Percentiles rank a stretch among this genome's conserved stretches.
Conservation (phyloP, 305 asterid species). For the Rubia peregrina region DNA sequence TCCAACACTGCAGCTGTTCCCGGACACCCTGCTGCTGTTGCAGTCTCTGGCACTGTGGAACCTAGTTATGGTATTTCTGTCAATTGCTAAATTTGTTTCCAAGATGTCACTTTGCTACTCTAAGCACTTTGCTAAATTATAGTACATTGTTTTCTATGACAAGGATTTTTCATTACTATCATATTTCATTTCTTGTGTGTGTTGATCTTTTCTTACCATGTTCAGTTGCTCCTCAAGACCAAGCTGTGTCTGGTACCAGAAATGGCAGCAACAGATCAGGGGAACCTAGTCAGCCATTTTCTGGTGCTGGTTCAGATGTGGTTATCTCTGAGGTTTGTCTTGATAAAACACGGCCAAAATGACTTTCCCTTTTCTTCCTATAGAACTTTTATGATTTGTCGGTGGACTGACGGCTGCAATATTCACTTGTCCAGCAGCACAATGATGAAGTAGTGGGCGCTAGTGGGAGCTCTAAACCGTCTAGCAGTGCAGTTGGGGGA, state of each 20-base stretch:
- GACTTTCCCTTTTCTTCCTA: slow-evolving; percentile 1
- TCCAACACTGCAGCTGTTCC: slow-evolving; percentile 34
- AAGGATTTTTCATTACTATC: neutral
- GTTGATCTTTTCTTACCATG: neutral
- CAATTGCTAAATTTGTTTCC: slow-evolving; percentile 30
- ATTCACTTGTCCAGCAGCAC: slow-evolving; percentile 20
- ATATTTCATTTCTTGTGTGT: neutral
- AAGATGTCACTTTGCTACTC: no score
- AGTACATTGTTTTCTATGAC: neutral
- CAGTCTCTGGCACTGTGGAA: slow-evolving; percentile 35
- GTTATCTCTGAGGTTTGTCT: slow-evolving; percentile 33
- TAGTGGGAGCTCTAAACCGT: slow-evolving; percentile 19
- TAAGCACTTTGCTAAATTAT: neutral
- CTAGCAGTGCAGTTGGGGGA: slow-evolving; percentile 27
- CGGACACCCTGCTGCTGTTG: slow-evolving; percentile 30
- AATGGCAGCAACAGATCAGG: slow-evolving; percentile 21
- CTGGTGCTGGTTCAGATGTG: slow-evolving; percentile 13
- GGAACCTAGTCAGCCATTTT: slow-evolving; percentile 20
- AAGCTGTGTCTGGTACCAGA: slow-evolving; percentile 24
- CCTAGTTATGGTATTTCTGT: slow-evolving; percentile 30
- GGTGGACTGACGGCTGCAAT: slow-evolving; percentile 28
- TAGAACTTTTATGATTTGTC: slow-evolving; percentile 14
- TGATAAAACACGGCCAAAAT: slow-evolving; percentile 1
- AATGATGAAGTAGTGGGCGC: slow-evolving; percentile 13
- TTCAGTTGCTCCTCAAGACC: slow-evolving; percentile 36